phyloP scores from a whole-genome alignment of 2,329 filamentous ascomycete species.

The Alternaria dauci region DNA sequence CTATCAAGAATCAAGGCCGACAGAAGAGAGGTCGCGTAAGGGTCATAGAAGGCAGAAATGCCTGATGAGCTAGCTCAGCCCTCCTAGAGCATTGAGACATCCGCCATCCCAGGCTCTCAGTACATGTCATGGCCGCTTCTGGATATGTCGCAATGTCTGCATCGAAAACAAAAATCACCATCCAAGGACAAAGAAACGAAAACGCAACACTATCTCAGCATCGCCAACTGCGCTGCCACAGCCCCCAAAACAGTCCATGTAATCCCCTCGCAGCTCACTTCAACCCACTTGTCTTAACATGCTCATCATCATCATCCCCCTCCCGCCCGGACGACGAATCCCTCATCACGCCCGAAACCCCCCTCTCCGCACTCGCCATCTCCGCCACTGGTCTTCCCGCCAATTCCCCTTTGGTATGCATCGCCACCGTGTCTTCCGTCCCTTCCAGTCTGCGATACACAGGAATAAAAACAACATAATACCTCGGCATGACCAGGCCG shows the following conservation, averaged over 20 bases:
- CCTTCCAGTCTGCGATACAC: constrained; percentile 58
- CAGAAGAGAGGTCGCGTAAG: too few species aligned
- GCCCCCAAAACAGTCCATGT: not conserved
- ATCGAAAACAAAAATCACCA: not conserved
- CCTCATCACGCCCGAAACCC: constrained; percentile 2
- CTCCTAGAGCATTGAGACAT: too few species aligned
- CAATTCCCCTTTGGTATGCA: constrained; percentile 40
- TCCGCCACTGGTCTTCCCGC: constrained; percentile 26
- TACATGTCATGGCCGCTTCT: not conserved
- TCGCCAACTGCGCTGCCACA: not conserved
- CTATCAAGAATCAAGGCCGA: too few species aligned
- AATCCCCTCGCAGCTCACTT: not conserved
- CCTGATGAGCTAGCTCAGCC: too few species aligned
- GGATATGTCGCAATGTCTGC: not conserved
- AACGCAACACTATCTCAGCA: not conserved
- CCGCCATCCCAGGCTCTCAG: not conserved
- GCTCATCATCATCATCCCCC: constrained; percentile 11
- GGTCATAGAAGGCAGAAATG: too few species aligned
- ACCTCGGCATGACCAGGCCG: constrained; percentile 63
- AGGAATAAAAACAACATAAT: constrained; percentile 64
- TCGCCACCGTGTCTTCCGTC: constrained; percentile 42
- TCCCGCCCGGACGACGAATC: constrained; percentile 15
- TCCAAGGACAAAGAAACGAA: not conserved
- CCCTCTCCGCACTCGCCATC: constrained; percentile 18
- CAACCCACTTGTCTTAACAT: constrained; percentile 8